Evolutionary conservation across 192 early-diverging fungal species (phyloP).

Genomic region (Podila minutissima): DNA sequence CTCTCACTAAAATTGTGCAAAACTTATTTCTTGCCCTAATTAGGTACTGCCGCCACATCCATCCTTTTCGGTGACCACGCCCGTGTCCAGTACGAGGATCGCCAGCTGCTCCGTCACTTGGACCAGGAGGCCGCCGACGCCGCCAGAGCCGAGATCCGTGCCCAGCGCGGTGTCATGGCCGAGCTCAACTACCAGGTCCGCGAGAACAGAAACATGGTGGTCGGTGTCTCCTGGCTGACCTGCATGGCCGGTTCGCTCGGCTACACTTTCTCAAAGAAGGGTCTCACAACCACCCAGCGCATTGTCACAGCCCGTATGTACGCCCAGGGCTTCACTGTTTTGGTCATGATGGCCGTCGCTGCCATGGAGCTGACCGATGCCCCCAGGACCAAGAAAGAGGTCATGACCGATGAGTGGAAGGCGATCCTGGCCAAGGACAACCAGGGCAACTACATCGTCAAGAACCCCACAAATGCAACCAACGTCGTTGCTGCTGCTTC

Average conservation of each 20-base stretch:
- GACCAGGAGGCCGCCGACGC: constrained; percentile 41
- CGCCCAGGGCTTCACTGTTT: constrained; percentile 43
- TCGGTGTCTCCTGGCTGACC: constrained; percentile 41
- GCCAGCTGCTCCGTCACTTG: constrained; percentile 36
- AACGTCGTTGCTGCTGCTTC: background rate
- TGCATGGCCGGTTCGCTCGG: constrained; percentile 41
- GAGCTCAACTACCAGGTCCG: constrained; percentile 40
- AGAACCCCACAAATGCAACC: constrained; percentile 8
- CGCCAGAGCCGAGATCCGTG: constrained; percentile 35
- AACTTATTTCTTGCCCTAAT: background rate
- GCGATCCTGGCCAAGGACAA: constrained; percentile 47
- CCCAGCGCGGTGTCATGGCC: constrained; percentile 33
- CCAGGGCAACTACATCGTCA: constrained; percentile 45
- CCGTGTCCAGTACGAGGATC: constrained; percentile 45
- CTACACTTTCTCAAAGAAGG: constrained; percentile 47
- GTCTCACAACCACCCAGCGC: constrained; percentile 43
- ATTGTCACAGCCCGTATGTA: constrained; percentile 52
- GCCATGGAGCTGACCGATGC: constrained; percentile 39
- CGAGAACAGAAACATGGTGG: constrained; percentile 44
- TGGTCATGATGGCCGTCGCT: constrained; percentile 48
- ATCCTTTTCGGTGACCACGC: constrained; percentile 46
- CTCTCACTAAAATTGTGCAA: too few relatives aligned
- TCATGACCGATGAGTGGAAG: constrained; percentile 47
- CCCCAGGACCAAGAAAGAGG: constrained; percentile 13
- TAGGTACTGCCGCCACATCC: constrained; percentile 38